These are phyloP conservation scores for Balansia obtecta DNA, from an alignment of 2,329 filamentous ascomycete genomes.

Conservation along the genomic window DNA sequence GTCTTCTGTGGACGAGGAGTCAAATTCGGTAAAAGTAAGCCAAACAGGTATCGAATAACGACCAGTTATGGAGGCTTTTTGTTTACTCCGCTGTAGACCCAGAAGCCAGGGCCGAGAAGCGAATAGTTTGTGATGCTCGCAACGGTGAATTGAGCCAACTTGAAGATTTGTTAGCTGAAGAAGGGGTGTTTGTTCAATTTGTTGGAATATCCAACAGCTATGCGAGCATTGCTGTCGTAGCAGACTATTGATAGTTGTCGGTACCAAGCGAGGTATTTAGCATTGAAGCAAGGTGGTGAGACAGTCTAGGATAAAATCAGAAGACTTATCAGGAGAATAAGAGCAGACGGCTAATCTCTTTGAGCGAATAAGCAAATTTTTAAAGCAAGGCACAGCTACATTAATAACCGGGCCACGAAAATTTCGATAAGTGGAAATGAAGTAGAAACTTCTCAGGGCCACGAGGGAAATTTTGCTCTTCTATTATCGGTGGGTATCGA, in stretches of 20 bases:
- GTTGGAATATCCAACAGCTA: neutral
- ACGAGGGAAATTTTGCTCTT: constrained; percentile 1
- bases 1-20: neutral
- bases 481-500: neutral
- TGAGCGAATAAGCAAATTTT: neutral
- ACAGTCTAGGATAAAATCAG: neutral
- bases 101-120: constrained; percentile 82
- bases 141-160: constrained; percentile 81
- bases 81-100: constrained; percentile 94
- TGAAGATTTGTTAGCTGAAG: constrained; percentile 47
- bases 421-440: neutral
- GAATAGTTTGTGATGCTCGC: constrained; percentile 63
- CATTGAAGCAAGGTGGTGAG: neutral
- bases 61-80: constrained; percentile 91
- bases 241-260: neutral
- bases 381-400: neutral
- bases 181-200: neutral
- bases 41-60: neutral
- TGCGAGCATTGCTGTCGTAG: neutral
- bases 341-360: too few relatives aligned
- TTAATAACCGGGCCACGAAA: neutral
- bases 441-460: constrained; percentile 4
- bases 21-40: neutral
- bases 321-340: neutral
- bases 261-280: neutral